phyloP scores from a whole-genome alignment of 805 yeast species.

The Naumovozyma dairenensis region DNA sequence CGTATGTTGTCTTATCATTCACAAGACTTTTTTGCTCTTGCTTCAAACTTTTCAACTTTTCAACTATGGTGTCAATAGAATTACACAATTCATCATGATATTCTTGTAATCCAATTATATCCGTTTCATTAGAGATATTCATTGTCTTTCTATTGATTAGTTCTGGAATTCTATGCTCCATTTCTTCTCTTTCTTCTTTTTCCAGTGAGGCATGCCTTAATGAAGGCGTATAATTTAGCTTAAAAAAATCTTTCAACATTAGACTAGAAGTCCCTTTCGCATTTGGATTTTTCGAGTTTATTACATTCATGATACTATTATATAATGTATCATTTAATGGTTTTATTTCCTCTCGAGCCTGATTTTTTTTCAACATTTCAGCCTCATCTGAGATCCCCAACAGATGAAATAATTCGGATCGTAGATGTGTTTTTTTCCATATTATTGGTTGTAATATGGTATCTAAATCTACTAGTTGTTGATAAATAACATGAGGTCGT shows the following conservation, averaged over 20 bases:
- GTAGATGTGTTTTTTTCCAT: constrained; percentile 23
- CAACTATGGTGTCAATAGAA: constrained; percentile 17
- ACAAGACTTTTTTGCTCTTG: constrained; percentile 36
- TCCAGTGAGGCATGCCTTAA: constrained; percentile 11
- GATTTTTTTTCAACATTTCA: constrained; percentile 1
- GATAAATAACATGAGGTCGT: constrained; percentile 24
- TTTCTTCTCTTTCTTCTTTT: constrained; percentile 9
- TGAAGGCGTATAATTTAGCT: constrained; percentile 12
- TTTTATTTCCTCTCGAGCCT: not conserved
- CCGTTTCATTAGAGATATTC: constrained; percentile 4
- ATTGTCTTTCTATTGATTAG: constrained; percentile 7
- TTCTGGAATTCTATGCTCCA: constrained; percentile 13
- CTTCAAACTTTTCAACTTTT: constrained; percentile 31
- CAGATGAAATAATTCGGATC: constrained; percentile 19
- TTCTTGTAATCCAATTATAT: constrained; percentile 4
- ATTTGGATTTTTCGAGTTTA: constrained; percentile 3
- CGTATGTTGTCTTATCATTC: constrained; percentile 67
- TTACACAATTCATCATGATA: constrained; percentile 24
- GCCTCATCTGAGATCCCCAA: constrained; percentile 17
- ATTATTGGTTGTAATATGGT: constrained; percentile 16
- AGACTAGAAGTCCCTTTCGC: not conserved
- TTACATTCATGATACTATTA: constrained; percentile 5
- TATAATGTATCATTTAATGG: constrained; percentile 17
- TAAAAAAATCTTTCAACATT: constrained; percentile 15
- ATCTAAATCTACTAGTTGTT: constrained; percentile 20